Conservation (phyloP, 1,139 yeast genomes). For the Candida albicans region DNA sequence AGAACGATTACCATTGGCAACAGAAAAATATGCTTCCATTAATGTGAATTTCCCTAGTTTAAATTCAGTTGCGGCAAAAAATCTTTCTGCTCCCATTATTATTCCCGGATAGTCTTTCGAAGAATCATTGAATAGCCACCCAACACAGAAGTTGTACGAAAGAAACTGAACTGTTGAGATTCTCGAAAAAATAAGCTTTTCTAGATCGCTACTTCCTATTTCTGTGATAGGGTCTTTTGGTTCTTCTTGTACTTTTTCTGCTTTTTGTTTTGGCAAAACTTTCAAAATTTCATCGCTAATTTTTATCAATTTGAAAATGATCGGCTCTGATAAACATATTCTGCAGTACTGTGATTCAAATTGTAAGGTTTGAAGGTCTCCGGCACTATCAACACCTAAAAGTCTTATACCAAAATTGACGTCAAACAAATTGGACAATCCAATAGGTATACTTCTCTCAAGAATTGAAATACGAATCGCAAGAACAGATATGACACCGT, state of each 20-base stretch:
- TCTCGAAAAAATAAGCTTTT: slow-evolving; percentile 51
- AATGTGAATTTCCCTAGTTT: slow-evolving; percentile 65
- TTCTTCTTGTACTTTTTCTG: not conserved
- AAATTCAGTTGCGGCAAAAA: slow-evolving; percentile 62
- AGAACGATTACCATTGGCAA: slow-evolving; percentile 60
- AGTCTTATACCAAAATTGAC: slow-evolving; percentile 39
- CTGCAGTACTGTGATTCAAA: slow-evolving; percentile 60
- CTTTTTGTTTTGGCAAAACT: slow-evolving; percentile 2
- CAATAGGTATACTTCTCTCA: slow-evolving; percentile 38
- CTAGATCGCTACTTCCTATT: slow-evolving; percentile 37
- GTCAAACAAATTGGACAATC: slow-evolving; percentile 49
- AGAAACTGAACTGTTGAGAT: slow-evolving; percentile 56
- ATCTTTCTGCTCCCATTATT: slow-evolving; percentile 72
- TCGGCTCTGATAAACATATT: slow-evolving; percentile 54
- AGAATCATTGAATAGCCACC: slow-evolving; percentile 61
- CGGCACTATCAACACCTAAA: slow-evolving; percentile 24
- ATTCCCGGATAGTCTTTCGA: slow-evolving; percentile 61
- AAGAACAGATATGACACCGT: slow-evolving; percentile 44
- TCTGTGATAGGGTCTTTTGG: not conserved
- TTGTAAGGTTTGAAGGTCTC: slow-evolving; percentile 45
- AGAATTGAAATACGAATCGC: slow-evolving; percentile 39
- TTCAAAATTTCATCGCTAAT: slow-evolving; percentile 19
- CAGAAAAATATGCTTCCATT: slow-evolving; percentile 62
- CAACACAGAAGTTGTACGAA: slow-evolving; percentile 68
- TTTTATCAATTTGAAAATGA: slow-evolving; percentile 39